Base-by-base conservation (phyloP, 2,329 filamentous ascomycete species). In the Neonectria faginata region DNA sequence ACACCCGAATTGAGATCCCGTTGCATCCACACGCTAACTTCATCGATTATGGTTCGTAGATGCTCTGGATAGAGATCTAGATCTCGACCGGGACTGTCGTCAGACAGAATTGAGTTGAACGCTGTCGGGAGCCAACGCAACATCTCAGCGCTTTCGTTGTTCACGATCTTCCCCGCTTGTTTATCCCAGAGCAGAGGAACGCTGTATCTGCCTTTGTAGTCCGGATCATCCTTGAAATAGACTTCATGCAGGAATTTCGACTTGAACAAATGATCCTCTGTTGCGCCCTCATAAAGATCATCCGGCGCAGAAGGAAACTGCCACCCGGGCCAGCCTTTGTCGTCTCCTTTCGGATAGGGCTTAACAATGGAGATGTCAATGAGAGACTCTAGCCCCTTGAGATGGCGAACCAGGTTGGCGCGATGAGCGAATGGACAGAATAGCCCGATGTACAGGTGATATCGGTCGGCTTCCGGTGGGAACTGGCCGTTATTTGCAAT, bases 41-140 rank as follows among this genome's bases (percentile, higher is more conserved):
- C 80, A 54, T 92, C 89, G 67, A 92, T 92, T 1, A 87, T 76
- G 39, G 70, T 61, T 25, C 80, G 81, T 6, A 91, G 75, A 3
- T 81, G 73, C 2, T 79, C 67, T 0, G 90, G 89, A 65, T 87
- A 86, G 18, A 90, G 82, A 12, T 89, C 86, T 60, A 84, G 80
- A 62, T 85, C 64, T 89, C 72, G 36, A 81, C 58, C 56, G 1
- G 44, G 29, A 1, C 64, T 53, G 10, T 69, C 52, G 14, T 81
- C 78, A 1, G 83, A 82, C 1, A 89, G 73, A 14, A 89, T 72
- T 53, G 83, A 79, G 70, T 93, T 89, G 73, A 94, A 94, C 57
- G 88, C 90, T n/a, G 84, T 84, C 78, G 93, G 93, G 65, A 96
- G 82, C 91, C 95, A 94, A 72, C 92, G 88, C 71, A 95, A 93